Evolutionary conservation across 768 basidiomycete species (phyloP).

Genomic region (Goffeauzyma gilvescens): DNA sequence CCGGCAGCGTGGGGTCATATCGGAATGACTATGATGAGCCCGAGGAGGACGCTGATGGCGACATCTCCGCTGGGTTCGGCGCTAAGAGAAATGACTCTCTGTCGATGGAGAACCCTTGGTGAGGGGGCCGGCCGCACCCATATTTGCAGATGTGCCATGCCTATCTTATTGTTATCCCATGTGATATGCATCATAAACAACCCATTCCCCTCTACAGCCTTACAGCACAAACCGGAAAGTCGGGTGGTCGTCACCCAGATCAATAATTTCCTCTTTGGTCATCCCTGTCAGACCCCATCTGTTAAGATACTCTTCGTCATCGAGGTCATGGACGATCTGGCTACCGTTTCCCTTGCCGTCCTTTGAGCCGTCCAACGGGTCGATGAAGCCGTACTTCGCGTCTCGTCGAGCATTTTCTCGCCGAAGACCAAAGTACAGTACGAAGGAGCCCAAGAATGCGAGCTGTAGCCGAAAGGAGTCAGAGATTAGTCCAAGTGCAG

Average conservation of each 20-base stretch:
- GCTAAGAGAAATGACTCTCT: no score
- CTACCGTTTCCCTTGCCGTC: background rate
- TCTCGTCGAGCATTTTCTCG: slow-evolving; percentile 33
- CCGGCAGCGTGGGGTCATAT: no score
- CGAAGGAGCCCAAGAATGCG: slow-evolving; percentile 16
- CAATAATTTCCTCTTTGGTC: slow-evolving; percentile 24
- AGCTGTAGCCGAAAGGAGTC: slow-evolving; percentile 9
- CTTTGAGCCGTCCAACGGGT: background rate
- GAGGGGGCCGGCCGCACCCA: no score
- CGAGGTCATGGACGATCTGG: slow-evolving; percentile 14
- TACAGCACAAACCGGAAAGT: slow-evolving; percentile 23
- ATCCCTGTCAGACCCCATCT: slow-evolving; percentile 23
- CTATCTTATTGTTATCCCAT: no score
- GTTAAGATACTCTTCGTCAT: slow-evolving; percentile 14
- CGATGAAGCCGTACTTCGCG: slow-evolving; percentile 23
- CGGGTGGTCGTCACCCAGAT: slow-evolving; percentile 27
- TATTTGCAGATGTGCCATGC: no score
- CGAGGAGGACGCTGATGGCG: no score
- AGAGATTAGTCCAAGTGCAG: background rate
- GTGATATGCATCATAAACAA: no score
- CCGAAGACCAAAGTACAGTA: slow-evolving; percentile 24
- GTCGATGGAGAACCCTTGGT: no score
- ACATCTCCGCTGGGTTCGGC: no score
- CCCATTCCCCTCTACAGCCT: no score
- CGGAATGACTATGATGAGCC: no score